phyloP scores from a whole-genome alignment of 495 filamentous ascomycete species.

The Xylona heveae region DNA sequence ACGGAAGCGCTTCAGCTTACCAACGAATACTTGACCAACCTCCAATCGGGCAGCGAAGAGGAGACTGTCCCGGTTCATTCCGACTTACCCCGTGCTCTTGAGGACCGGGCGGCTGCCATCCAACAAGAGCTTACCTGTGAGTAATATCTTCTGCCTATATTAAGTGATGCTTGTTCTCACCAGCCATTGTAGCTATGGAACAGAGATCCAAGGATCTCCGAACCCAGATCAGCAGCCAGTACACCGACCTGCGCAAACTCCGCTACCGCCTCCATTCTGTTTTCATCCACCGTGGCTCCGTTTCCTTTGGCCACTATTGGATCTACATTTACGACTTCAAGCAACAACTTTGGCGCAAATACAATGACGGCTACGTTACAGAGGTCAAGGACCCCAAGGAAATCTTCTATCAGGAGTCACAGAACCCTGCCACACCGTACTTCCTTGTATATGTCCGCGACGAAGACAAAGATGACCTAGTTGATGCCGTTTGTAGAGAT shows the following conservation, averaged over 20 bases:
- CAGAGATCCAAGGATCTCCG: conserved; percentile 26
- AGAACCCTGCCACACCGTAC: conserved; percentile 43
- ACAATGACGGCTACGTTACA: conserved; percentile 73
- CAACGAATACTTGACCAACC: conserved; percentile 1
- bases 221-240: conserved; percentile 35
- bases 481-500: conserved; percentile 35
- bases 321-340: conserved; percentile 88
- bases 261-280: conserved; percentile 78
- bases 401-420: conserved; percentile 33
- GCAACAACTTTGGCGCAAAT: conserved; percentile 65
- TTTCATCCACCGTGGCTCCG: conserved; percentile 65
- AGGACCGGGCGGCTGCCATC: conserved; percentile 8
- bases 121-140: conserved; percentile 8
- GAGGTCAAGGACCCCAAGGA: conserved; percentile 36
- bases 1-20: not conserved
- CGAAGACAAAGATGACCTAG: conserved; percentile 32
- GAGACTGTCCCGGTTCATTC: conserved; percentile 4
- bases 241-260: conserved; percentile 31
- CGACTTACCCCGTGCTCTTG: conserved; percentile 8
- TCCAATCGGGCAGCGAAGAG: conserved; percentile 1
- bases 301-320: conserved; percentile 76
- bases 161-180: conserved; percentile 14
- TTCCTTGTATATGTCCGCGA: conserved; percentile 72
- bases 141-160: conserved; percentile 14
- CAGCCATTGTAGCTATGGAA: conserved; percentile 16